phyloP scores from a whole-genome alignment of 176 grass and related monocot genomes.

The Phragmites australis region DNA sequence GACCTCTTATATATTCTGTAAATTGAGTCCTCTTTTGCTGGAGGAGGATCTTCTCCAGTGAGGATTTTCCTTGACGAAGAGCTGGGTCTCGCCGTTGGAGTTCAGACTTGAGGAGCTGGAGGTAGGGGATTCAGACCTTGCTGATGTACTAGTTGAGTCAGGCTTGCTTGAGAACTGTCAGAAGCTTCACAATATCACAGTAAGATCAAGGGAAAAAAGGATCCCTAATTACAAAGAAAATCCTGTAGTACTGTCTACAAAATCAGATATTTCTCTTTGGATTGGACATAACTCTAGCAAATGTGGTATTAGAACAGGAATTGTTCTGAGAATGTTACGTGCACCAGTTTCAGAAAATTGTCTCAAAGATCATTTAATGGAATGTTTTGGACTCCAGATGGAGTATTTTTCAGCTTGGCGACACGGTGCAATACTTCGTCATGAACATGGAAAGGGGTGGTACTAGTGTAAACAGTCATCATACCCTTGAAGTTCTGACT shows the following conservation, averaged over 20 bases:
- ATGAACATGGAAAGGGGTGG: neutral
- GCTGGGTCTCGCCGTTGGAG: slow-evolving; percentile 33
- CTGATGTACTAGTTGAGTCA: slow-evolving; percentile 11
- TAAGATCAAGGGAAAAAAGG: neutral
- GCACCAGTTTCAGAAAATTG: neutral
- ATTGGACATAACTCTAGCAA: neutral
- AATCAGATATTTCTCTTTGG: neutral
- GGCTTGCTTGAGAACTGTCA: slow-evolving; percentile 38
- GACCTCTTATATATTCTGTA: slow-evolving; percentile 53
- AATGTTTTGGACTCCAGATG: neutral
- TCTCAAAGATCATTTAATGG: neutral
- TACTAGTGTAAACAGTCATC: neutral
- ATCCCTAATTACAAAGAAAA: neutral
- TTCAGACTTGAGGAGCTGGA: slow-evolving; percentile 41
- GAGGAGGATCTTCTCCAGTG: slow-evolving; percentile 9
- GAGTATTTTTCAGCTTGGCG: neutral
- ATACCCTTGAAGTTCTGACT: slow-evolving; percentile 65
- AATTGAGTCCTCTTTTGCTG: slow-evolving; percentile 15
- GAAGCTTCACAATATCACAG: slow-evolving; percentile 4
- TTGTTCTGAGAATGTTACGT: neutral
- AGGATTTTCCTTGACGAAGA: slow-evolving; percentile 36
- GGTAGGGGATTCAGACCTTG: slow-evolving; percentile 33
- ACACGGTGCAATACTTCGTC: neutral
- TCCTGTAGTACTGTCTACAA: neutral
- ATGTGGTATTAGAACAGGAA: neutral